Conservation (phyloP, 306 rosid species). For the Hippophae rhamnoides region DNA sequence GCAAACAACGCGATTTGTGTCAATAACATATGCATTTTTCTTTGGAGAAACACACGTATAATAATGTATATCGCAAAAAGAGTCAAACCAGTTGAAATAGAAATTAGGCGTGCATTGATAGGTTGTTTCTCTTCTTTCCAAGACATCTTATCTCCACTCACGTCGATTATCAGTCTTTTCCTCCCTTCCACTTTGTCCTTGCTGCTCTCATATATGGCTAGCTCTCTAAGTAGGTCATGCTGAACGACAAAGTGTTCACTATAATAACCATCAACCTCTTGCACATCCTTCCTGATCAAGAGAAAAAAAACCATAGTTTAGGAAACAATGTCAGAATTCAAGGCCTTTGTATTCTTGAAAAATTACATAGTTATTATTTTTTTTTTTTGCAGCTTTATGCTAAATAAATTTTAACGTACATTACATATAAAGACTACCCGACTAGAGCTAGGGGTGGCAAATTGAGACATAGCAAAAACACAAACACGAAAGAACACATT, state of each 20-base stretch:
- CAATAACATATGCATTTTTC: too few species aligned
- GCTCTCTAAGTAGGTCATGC: conserved; percentile 53
- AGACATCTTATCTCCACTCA: conserved; percentile 33
- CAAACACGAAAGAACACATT: too few species aligned
- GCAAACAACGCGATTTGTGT: conserved; percentile 20
- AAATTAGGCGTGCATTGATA: conserved; percentile 32
- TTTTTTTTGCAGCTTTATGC: too few species aligned
- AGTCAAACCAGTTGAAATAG: conserved; percentile 55
- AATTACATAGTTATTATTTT: too few species aligned
- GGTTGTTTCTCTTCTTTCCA: conserved; percentile 33
- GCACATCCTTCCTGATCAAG: conserved; percentile 29
- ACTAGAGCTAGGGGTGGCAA: too few species aligned
- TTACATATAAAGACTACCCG: too few species aligned
- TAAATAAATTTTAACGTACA: too few species aligned
- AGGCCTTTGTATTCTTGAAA: too few species aligned
- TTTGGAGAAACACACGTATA: background rate
- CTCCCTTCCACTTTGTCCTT: conserved; percentile 23
- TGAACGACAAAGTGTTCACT: conserved; percentile 39
- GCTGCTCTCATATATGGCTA: conserved; percentile 34
- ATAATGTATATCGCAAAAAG: background rate
- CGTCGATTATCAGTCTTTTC: conserved; percentile 36
- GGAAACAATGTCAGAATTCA: background rate
- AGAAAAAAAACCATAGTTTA: conserved; percentile 1
- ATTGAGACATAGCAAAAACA: too few species aligned
- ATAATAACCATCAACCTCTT: conserved; percentile 27